Conservation (phyloP, 768 basidiomycete species). For the Wakefieldia striispora region DNA sequence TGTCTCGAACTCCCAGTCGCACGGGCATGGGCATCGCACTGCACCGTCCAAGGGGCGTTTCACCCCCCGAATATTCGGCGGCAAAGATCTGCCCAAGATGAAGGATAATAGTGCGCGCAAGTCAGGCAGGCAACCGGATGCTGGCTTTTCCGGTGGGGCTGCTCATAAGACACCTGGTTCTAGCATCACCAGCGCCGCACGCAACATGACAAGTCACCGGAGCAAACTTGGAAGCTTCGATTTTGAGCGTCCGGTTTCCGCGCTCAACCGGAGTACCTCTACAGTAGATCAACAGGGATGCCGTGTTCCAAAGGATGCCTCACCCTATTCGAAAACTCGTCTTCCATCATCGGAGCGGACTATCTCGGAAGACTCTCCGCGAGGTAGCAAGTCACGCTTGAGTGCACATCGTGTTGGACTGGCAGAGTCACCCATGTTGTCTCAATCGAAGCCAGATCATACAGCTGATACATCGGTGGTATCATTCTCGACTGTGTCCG, state of each 20-base stretch:
- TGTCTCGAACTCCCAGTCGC: slow-evolving; percentile 23
- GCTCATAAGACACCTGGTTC: slow-evolving; percentile 8
- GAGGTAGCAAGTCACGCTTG: slow-evolving; percentile 12
- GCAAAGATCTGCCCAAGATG: slow-evolving; percentile 24
- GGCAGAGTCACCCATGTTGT: slow-evolving; percentile 18
- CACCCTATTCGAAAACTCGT: slow-evolving; percentile 12
- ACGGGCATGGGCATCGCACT: neutral
- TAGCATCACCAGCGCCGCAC: slow-evolving; percentile 7
- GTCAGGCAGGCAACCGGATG: slow-evolving; percentile 21
- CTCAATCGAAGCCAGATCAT: slow-evolving; percentile 37
- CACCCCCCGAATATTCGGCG: slow-evolving; percentile 30
- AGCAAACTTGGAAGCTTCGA: slow-evolving; percentile 74
- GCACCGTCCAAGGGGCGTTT: slow-evolving; percentile 24
- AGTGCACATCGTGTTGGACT: slow-evolving; percentile 8
- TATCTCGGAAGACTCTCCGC: slow-evolving; percentile 26
- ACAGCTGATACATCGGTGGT: slow-evolving; percentile 34
- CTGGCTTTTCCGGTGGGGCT: slow-evolving; percentile 5
- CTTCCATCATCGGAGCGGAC: slow-evolving; percentile 24
- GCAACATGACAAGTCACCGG: slow-evolving; percentile 38
- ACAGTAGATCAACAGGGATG: slow-evolving; percentile 21
- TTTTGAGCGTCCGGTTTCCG: slow-evolving; percentile 64
- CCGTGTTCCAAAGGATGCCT: slow-evolving; percentile 2
- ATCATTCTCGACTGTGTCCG: slow-evolving; percentile 32
- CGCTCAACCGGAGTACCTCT: slow-evolving; percentile 30
- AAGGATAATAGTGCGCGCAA: slow-evolving; percentile 24